These are phyloP conservation scores for Tympanopsis confertula DNA, from an alignment of 2,329 filamentous ascomycete genomes.

Conservation along the genomic window DNA sequence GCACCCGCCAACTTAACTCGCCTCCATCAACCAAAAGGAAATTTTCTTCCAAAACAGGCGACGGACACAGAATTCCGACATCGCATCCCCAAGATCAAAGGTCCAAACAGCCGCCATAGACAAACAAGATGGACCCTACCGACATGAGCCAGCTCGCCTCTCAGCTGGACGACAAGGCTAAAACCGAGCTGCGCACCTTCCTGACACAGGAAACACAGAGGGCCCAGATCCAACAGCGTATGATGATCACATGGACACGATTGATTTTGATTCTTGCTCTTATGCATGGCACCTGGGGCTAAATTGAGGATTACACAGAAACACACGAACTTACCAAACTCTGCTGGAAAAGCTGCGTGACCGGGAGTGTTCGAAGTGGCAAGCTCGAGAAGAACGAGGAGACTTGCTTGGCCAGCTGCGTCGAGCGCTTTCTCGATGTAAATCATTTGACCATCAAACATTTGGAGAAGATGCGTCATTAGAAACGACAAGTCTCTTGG, in stretches of 20 bases:
- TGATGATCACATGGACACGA: neutral
- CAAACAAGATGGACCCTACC: slow-evolving; percentile 13
- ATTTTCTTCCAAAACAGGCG: no score
- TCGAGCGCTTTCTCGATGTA: slow-evolving; percentile 84
- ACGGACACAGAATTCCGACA: no score
- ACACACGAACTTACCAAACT: slow-evolving; percentile 51
- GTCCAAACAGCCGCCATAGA: slow-evolving; percentile 9
- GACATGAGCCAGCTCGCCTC: slow-evolving; percentile 43
- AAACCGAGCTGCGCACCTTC: slow-evolving; percentile 68
- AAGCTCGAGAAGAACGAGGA: slow-evolving; percentile 71
- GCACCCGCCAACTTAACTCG: no score
- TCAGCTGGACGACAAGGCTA: slow-evolving; percentile 70
- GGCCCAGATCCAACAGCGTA: slow-evolving; percentile 36
- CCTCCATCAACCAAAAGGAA: no score
- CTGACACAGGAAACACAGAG: slow-evolving; percentile 56
- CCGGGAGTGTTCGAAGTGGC: slow-evolving; percentile 56
- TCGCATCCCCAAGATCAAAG: slow-evolving; percentile 23
- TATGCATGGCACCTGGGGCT: slow-evolving; percentile 26
- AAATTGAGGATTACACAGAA: slow-evolving; percentile 39
- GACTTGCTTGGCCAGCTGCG: slow-evolving; percentile 79
- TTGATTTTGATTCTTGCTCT: slow-evolving; percentile 1
- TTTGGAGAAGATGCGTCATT: slow-evolving; percentile 50
- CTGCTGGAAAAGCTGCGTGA: slow-evolving; percentile 93
- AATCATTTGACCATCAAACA: slow-evolving; percentile 78
- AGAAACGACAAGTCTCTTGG: neutral